A percentile compares a stretch with the other conserved stretches of the same genome.
These are phyloP conservation scores for Ustilago trichophora DNA, from an alignment of 1,284 basidiomycete genomes.

Conservation along the genomic window DNA sequence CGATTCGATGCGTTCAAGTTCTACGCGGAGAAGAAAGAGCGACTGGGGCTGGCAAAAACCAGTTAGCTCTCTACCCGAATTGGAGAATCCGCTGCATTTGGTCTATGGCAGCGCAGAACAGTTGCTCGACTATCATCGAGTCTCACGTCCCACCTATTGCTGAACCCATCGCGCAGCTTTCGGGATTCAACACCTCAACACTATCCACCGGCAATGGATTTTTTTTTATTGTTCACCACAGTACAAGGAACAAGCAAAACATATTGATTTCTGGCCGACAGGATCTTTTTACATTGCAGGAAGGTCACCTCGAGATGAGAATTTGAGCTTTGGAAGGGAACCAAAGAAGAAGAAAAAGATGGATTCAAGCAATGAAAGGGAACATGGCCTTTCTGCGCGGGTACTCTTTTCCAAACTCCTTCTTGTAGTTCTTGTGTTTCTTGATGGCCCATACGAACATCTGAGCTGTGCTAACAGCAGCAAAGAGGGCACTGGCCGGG, in stretches of 20 bases:
- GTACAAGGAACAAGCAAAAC: too few species aligned
- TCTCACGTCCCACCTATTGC: conserved; percentile 56
- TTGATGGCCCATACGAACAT: conserved; percentile 91
- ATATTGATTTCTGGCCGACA: too few species aligned
- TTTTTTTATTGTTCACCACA: too few species aligned
- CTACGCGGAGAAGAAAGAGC: background rate
- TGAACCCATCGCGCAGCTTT: too few species aligned
- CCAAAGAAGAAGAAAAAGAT: too few species aligned
- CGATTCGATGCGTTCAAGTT: conserved; percentile 26
- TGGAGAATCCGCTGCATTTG: conserved; percentile 49
- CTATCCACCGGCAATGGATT: too few species aligned
- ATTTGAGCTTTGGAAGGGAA: too few species aligned
- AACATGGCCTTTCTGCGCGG: conserved; percentile 83
- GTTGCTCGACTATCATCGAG: conserved; percentile 58
- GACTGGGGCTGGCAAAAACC: conserved; percentile 32
- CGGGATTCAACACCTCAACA: too few species aligned
- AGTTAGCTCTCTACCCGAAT: conserved; percentile 46
- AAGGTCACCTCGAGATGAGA: too few species aligned
- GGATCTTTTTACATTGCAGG: too few species aligned
- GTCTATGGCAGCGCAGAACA: conserved; percentile 57
- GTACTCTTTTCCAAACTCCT: conserved; percentile 85
- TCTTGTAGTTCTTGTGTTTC: conserved; percentile 90
- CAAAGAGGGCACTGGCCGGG: conserved; percentile 77
- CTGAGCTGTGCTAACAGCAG: conserved; percentile 74
- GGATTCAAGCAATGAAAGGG: conserved; percentile 72